These are phyloP conservation scores for Physaria fendleri DNA, from an alignment of 345 rosid species.

Conservation along the genomic window DNA sequence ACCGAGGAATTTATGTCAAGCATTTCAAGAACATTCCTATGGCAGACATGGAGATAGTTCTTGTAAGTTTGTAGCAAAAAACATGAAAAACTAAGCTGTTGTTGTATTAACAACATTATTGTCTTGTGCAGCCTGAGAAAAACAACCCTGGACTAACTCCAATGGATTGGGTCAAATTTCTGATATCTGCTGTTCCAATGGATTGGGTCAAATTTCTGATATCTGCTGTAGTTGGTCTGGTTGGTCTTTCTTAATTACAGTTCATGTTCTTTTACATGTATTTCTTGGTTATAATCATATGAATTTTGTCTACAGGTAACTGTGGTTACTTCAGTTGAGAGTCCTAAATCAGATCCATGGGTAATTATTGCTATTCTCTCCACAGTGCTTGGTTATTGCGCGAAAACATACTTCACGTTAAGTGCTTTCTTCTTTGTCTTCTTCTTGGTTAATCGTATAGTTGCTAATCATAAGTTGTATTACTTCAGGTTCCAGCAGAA, in stretches of 20 bases:
- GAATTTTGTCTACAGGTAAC: slow-evolving; percentile 53
- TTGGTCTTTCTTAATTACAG: slow-evolving; percentile 30
- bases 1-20: slow-evolving; percentile 72
- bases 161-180: slow-evolving; percentile 96
- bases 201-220: slow-evolving; percentile 94
- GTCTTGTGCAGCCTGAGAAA: slow-evolving; percentile 81
- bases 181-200: slow-evolving; percentile 87
- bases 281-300: background rate
- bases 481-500: slow-evolving; percentile 72
- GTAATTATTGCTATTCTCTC: slow-evolving; percentile 81
- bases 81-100: background rate
- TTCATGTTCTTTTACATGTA: background rate
- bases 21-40: slow-evolving; percentile 98
- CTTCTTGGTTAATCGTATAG: background rate
- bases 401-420: slow-evolving; percentile 97
- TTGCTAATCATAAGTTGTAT: slow-evolving; percentile 17
- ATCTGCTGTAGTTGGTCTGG: slow-evolving; percentile 95
- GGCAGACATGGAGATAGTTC: slow-evolving; percentile 99
- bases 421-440: slow-evolving; percentile 27
- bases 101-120: slow-evolving; percentile 3
- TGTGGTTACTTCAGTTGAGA: slow-evolving; percentile 63
- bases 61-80: slow-evolving; percentile 43
- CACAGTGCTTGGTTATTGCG: slow-evolving; percentile 89
- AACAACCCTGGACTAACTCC: slow-evolving; percentile 96
- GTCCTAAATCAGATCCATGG: slow-evolving; percentile 81